phyloP scores from a whole-genome alignment of 2,329 filamentous ascomycete species.

The Colletotrichum cuscutae region DNA sequence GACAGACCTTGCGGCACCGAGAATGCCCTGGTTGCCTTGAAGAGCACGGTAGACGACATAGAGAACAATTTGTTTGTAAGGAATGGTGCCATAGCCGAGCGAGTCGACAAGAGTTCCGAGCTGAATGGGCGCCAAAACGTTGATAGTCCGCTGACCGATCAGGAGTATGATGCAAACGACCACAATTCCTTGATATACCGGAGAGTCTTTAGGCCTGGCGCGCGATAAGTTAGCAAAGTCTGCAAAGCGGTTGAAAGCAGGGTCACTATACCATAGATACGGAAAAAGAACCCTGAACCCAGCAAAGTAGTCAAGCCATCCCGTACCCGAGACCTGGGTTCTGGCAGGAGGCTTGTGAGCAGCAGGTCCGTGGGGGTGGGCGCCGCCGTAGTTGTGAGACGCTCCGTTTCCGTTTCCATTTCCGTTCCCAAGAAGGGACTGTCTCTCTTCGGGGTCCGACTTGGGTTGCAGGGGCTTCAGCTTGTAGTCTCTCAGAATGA shows the following conservation, averaged over 20 bases:
- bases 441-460: conserved; percentile 47
- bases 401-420: conserved; percentile 50
- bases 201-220: conserved; percentile 54
- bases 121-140: conserved; percentile 54
- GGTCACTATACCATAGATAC: conserved; percentile 51
- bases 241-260: background rate
- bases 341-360: conserved; percentile 31
- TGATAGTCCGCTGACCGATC: conserved; percentile 54
- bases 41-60: conserved; percentile 56
- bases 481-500: conserved; percentile 45
- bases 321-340: conserved; percentile 46
- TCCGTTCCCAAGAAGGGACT: conserved; percentile 53
- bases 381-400: conserved; percentile 42
- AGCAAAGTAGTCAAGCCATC: conserved; percentile 58
- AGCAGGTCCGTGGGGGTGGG: conserved; percentile 7
- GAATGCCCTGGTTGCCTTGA: conserved; percentile 56
- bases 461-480: conserved; percentile 40
- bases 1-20: conserved; percentile 53
- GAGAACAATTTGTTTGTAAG: conserved; percentile 53
- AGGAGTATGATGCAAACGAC: conserved; percentile 53
- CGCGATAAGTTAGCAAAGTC: background rate
- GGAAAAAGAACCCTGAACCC: conserved; percentile 57
- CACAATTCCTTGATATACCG: conserved; percentile 51
- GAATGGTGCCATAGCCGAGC: conserved; percentile 52
- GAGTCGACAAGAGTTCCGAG: conserved; percentile 53